Evolutionary conservation across 495 filamentous ascomycete genomes (phyloP).

Genomic region (Pyronema domesticum): DNA sequence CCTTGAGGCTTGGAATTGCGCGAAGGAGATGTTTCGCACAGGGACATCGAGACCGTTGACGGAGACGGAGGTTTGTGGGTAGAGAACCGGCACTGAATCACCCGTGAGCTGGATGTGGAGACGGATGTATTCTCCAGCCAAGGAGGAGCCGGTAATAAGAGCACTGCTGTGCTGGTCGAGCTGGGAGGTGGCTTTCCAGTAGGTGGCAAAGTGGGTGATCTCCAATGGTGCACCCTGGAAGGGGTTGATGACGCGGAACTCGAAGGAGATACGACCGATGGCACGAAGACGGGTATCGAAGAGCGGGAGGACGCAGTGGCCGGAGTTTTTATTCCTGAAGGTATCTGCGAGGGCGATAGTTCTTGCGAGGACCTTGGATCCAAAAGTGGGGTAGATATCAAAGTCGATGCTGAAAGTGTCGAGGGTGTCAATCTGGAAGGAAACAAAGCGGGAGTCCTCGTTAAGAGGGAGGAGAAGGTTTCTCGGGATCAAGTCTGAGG

Average conservation of each 20-base stretch:
- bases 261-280: constrained; percentile 88
- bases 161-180: constrained; percentile 64
- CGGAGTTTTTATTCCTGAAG: constrained; percentile 55
- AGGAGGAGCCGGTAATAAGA: constrained; percentile 83
- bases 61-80: constrained; percentile 61
- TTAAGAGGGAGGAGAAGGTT: constrained; percentile 90
- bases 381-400: constrained; percentile 93
- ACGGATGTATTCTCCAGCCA: constrained; percentile 82
- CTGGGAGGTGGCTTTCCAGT: constrained; percentile 96
- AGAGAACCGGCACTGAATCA: constrained; percentile 72
- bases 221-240: constrained; percentile 87
- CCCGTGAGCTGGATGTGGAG: constrained; percentile 79
- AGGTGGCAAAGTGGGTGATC: constrained; percentile 94
- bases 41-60: constrained; percentile 67
- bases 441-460: constrained; percentile 78
- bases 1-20: constrained; percentile 40
- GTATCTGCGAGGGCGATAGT: constrained; percentile 75
- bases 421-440: constrained; percentile 87
- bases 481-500: constrained; percentile 86
- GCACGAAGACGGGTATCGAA: constrained; percentile 82
- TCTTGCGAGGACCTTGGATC: constrained; percentile 89
- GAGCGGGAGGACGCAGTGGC: constrained; percentile 65
- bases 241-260: constrained; percentile 89
- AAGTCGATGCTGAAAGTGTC: constrained; percentile 90
- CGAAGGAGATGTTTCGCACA: constrained; percentile 52